Conservation (phyloP, 2,329 filamentous ascomycete genomes). For the Balansia obtecta region DNA sequence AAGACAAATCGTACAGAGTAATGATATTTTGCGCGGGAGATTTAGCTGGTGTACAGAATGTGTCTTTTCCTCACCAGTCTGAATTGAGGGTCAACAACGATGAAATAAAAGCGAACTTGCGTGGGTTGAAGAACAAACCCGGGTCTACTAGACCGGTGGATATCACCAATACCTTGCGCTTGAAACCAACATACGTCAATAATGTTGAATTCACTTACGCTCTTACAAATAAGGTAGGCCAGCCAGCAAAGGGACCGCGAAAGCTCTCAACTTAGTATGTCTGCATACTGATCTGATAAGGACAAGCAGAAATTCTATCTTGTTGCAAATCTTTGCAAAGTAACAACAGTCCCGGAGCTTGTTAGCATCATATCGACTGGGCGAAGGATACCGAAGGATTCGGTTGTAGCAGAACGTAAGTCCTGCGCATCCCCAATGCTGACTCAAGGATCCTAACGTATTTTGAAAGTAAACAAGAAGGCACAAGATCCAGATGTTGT, state of each 20-base stretch:
- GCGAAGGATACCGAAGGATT: slow-evolving; percentile 65
- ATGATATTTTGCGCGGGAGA: slow-evolving; percentile 76
- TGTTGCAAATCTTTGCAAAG: slow-evolving; percentile 62
- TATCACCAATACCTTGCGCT: slow-evolving; percentile 64
- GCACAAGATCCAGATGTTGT: slow-evolving; percentile 82
- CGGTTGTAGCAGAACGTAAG: slow-evolving; percentile 72
- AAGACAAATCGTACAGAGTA: slow-evolving; percentile 52
- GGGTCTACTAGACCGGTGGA: slow-evolving; percentile 90
- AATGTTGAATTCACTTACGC: slow-evolving; percentile 81
- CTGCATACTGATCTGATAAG: background rate
- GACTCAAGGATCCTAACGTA: slow-evolving; percentile 2
- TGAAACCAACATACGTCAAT: slow-evolving; percentile 60
- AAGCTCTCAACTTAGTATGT: background rate
- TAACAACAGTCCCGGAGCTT: slow-evolving; percentile 58
- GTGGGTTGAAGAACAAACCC: slow-evolving; percentile 90
- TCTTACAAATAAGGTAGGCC: slow-evolving; percentile 71
- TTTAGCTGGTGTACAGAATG: slow-evolving; percentile 52
- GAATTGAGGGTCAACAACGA: slow-evolving; percentile 84
- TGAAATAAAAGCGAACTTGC: slow-evolving; percentile 84
- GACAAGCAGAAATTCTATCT: slow-evolving; percentile 55
- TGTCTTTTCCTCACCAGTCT: slow-evolving; percentile 83
- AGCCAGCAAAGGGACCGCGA: too few species aligned
- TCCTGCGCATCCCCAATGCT: slow-evolving; percentile 18
- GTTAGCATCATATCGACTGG: slow-evolving; percentile 52
- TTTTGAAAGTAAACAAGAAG: slow-evolving; percentile 57